Conservation (phyloP, 495 filamentous ascomycete genomes). For the Bathelium albidoporum region DNA sequence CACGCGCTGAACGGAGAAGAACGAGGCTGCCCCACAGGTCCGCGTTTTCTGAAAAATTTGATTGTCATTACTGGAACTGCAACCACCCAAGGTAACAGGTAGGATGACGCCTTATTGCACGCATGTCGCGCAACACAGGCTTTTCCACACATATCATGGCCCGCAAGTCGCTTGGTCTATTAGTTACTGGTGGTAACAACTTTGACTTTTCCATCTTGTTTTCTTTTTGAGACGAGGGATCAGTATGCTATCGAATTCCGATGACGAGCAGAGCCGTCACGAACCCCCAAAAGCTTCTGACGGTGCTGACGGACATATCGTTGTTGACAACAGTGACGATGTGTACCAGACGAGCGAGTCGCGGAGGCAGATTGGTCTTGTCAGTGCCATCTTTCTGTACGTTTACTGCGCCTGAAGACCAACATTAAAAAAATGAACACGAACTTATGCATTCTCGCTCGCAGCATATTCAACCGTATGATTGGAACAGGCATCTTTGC, state of each 20-base stretch:
- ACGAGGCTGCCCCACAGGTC: neutral
- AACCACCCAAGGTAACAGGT: neutral
- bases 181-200: neutral
- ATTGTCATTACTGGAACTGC: neutral
- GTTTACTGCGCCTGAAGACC: neutral
- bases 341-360: neutral
- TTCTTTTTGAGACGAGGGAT: neutral
- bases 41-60: neutral
- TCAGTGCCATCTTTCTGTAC: neutral
- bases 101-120: neutral
- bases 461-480: conserved; percentile 33
- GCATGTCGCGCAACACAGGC: neutral
- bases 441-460: neutral
- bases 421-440: neutral
- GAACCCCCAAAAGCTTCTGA: neutral
- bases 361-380: neutral
- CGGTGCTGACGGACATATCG: neutral
- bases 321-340: neutral
- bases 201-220: neutral
- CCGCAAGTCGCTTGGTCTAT: neutral
- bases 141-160: neutral
- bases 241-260: neutral
- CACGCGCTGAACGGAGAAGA: neutral
- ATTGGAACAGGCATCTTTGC: conserved; percentile 33
- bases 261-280: neutral